Evolutionary conservation across 2,329 filamentous ascomycete genomes (phyloP).

Genomic region (Xylariaceae sp.): DNA sequence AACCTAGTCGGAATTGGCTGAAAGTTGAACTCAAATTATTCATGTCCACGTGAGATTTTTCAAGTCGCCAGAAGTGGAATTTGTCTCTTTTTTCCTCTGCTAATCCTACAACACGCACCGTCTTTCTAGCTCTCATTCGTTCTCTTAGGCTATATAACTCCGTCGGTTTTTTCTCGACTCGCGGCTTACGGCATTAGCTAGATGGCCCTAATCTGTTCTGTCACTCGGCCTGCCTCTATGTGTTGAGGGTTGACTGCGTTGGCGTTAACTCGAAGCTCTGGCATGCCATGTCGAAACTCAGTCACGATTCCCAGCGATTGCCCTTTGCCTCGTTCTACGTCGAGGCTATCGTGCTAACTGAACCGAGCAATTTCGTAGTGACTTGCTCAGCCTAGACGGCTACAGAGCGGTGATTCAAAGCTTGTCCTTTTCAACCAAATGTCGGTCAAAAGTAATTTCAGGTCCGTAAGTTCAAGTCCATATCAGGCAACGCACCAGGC

Average conservation of each 20-base stretch:
- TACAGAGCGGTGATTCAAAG: slow-evolving; percentile 3
- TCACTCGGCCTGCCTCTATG: background rate
- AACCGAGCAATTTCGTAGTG: background rate
- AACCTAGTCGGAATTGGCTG: background rate
- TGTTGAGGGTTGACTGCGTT: background rate
- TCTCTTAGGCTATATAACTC: background rate
- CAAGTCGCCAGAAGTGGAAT: slow-evolving; percentile 2
- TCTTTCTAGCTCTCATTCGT: background rate
- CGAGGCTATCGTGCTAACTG: background rate
- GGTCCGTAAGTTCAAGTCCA: slow-evolving; percentile 30
- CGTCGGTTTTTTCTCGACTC: background rate
- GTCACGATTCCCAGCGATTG: background rate
- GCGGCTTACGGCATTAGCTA: background rate
- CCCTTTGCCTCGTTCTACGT: background rate
- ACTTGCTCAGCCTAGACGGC: background rate
- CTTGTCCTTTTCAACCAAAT: background rate
- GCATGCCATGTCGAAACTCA: background rate
- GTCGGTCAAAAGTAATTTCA: slow-evolving; percentile 16
- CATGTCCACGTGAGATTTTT: background rate
- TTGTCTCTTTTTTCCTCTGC: background rate
- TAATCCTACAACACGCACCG: slow-evolving; percentile 4
- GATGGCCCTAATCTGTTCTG: background rate
- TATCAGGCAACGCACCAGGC: slow-evolving; percentile 45
- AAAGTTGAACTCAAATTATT: background rate
- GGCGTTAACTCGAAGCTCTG: background rate